A percentile compares a stretch with the other conserved stretches of the same genome.
Evolutionary conservation across 371 early-diverging fungal genomes (phyloP).

Genomic region (Mucor sp.): DNA sequence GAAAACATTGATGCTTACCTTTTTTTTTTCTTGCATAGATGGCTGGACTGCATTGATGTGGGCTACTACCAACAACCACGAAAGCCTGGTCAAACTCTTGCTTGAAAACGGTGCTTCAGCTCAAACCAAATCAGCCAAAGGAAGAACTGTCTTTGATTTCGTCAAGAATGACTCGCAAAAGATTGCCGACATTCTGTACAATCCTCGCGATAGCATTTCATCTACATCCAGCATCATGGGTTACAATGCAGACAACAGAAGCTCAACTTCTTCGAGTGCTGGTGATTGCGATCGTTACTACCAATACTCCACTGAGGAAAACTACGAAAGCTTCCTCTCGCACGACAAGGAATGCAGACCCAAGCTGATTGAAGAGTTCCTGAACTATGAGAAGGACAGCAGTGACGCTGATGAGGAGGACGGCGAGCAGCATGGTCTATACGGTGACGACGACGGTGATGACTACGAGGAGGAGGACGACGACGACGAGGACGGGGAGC

Average conservation of each 20-base stretch:
- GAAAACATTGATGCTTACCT: neutral
- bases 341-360: constrained; percentile 53
- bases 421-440: constrained; percentile 6
- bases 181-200: constrained; percentile 60
- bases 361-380: constrained; percentile 41
- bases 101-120: constrained; percentile 80
- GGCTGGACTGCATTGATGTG: constrained; percentile 98
- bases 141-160: constrained; percentile 83
- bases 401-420: neutral
- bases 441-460: constrained; percentile 13
- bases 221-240: constrained; percentile 45
- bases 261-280: constrained; percentile 28
- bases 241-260: constrained; percentile 30
- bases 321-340: constrained; percentile 46
- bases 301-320: constrained; percentile 45
- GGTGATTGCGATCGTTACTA: constrained; percentile 54
- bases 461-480: constrained; percentile 15
- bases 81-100: constrained; percentile 70
- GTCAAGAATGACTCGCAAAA: constrained; percentile 61
- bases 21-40: constrained; percentile 42
- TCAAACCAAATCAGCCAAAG: constrained; percentile 69
- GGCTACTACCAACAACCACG: constrained; percentile 90
- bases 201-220: constrained; percentile 61
- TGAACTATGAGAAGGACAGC: constrained; percentile 24
- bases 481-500: constrained; percentile 26